These are phyloP conservation scores for Leptomonas pyrrhocoris DNA, from an alignment of 208 protist species.

Conservation along the genomic window DNA sequence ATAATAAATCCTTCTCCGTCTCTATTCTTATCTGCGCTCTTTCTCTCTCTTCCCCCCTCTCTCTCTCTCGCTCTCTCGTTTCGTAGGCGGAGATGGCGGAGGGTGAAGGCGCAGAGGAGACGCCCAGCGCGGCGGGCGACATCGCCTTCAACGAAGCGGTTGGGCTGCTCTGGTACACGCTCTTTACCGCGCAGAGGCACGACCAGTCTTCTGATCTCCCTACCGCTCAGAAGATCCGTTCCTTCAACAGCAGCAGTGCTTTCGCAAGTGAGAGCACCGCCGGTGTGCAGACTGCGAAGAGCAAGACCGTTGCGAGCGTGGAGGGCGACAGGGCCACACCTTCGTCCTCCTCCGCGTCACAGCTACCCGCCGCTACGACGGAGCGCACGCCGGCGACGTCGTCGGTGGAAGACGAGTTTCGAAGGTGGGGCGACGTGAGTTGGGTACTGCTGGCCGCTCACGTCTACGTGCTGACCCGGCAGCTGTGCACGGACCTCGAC, in stretches of 20 bases:
- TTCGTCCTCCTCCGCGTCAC: too few species aligned
- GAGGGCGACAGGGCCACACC: too few species aligned
- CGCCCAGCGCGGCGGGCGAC: neutral
- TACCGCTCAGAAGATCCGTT: neutral
- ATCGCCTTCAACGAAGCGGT: neutral
- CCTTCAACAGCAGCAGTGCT: neutral
- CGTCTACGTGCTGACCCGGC: constrained; percentile 27
- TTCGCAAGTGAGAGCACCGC: neutral
- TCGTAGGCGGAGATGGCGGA: neutral
- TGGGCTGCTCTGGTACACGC: constrained; percentile 14
- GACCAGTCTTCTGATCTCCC: neutral
- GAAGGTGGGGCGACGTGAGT: constrained; percentile 12
- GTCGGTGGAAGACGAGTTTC: neutral
- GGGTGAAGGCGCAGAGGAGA: neutral
- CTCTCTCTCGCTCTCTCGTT: neutral
- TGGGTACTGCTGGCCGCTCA: constrained; percentile 34
- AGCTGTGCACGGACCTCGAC: constrained; percentile 16
- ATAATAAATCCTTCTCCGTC: neutral
- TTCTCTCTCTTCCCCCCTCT: constrained; percentile 13
- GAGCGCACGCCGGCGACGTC: neutral
- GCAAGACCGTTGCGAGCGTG: too few species aligned
- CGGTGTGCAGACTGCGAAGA: too few species aligned
- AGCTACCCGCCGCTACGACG: too few species aligned
- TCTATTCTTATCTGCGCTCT: constrained; percentile 7
- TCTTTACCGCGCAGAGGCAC: neutral